Evolutionary conservation across 257 asterid species (phyloP).

Genomic region (Solanum acaule): DNA sequence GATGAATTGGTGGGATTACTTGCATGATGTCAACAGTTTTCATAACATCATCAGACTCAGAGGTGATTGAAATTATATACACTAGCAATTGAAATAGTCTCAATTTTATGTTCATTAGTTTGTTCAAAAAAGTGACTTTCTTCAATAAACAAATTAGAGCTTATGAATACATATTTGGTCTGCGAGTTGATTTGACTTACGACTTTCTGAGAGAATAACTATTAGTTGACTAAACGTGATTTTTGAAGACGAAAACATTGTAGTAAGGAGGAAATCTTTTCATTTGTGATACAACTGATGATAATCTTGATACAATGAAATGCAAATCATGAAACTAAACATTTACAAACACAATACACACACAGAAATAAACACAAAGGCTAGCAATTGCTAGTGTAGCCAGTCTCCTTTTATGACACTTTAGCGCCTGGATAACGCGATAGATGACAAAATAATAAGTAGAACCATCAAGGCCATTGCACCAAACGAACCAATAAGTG

Average conservation of each 20-base stretch:
- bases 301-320: background rate
- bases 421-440: constrained; percentile 31
- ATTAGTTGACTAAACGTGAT: background rate
- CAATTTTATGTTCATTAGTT: background rate
- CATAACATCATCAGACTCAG: background rate
- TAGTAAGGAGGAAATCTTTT: background rate
- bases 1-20: constrained; percentile 63
- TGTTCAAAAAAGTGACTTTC: background rate
- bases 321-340: background rate
- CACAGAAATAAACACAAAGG: background rate
- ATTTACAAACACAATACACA: background rate
- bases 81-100: background rate
- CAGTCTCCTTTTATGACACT: background rate
- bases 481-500: constrained; percentile 62
- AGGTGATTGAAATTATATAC: background rate
- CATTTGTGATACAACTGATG: background rate
- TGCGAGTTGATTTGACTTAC: background rate
- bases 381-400: background rate
- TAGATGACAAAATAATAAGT: constrained; percentile 42
- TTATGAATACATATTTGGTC: background rate
- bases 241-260: background rate
- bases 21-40: constrained; percentile 15
- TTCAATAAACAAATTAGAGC: background rate
- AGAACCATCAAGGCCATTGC: constrained; percentile 33
- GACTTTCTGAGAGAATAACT: background rate